Evolutionary conservation across 805 yeast genomes (phyloP), one percentile per base, ranked within the genome.

Genomic region (Sugiyamaella americana): DNA sequence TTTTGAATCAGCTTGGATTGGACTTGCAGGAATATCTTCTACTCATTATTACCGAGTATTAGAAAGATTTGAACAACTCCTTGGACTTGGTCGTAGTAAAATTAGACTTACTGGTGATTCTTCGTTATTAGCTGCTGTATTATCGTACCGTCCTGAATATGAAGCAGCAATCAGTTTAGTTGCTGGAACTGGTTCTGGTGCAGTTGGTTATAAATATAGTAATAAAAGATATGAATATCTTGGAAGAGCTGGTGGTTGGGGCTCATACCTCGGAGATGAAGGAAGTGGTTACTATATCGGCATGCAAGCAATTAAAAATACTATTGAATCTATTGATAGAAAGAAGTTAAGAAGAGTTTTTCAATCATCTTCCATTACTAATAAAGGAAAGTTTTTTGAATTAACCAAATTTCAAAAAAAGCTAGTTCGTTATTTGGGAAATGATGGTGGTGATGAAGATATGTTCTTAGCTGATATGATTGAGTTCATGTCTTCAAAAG

Each of bases 121-220:
- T 11, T 36, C 41, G 11, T 50, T 53, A 6, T 44, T 56, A n/a
- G 47, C 58, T 10, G 34, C 51, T 8, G 52, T 43, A 17, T 44
- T 57, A 19, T 21, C 23, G 3, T 19, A 3, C 17, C 10, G 40
- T 6, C 35, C 38, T n/a, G 45, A 37, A 6, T 20, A 22, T 16
- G 37, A 39, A 6, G 30, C 40, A 13, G 43, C 51, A 22, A 37
- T 54, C 5, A 46, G 57, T 13, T 45, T 56, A 4, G 51, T 56
- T 29, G 54, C 55, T 16, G 61, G 61, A 16, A 57, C 61, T 8
- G 61, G 61, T 6, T 47, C 56, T 18, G 40, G 55, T n/a, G 55
- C 52, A 4, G 44, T 56, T 49, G 56, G 51, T 5, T 46, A 48
- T 39, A 36, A 41, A 19, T 37, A 37, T 24, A 16, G 37, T 24